Base-by-base conservation (phyloP, 768 basidiomycete species). In the Trametes coccinea region DNA sequence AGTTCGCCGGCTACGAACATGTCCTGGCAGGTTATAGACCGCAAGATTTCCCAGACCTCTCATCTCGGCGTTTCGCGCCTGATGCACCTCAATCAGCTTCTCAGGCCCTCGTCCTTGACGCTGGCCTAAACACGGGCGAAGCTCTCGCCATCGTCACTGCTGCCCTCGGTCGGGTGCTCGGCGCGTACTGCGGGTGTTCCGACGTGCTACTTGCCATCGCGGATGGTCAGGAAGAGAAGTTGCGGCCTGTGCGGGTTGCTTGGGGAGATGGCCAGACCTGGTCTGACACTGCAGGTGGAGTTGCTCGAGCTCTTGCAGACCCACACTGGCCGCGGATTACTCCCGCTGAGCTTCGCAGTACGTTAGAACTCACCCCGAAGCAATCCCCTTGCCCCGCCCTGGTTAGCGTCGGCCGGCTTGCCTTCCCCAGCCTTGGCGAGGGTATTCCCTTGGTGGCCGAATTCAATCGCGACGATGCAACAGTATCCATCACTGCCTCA, bases 11-110 rank as follows among this genome's bases (percentile, higher is more conserved):
- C 52, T 58, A 48, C 56, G 46, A 54, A 17, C 55, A 48, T 13
- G 40, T 65, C n/a, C 58, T 66, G 34, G 34, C 60, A 53, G 61
- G 54, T n/a, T 66, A 66, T 41, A 66, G 54, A 22, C 64, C 62
- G 39, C 52, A 58, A 13, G 64, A 66, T 48, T 61, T 66, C 58
- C 64, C 64, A 41, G 64, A 66, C 54, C 60, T 66, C 30, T 66
- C 64, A n/a, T 59, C 60, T 5, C 56, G 58, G 33, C 64, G 64
- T 39, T 62, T 60, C 54, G 55, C 64, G n/a, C 57, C 64, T 29
- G 56, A 53, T 40, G 30, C 49, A 4, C 29, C 51, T n/a, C 57
- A 59, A 34, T 53, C 61, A 10, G 34, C 53, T 40, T 62, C 60
- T 14, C 62, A 51, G 30, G 53, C 61, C 44, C 8, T 66, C 5